Evolutionary conservation across 352 stramenopile genomes (phyloP).

Genomic region (Phytopythium chamaehyphon): DNA sequence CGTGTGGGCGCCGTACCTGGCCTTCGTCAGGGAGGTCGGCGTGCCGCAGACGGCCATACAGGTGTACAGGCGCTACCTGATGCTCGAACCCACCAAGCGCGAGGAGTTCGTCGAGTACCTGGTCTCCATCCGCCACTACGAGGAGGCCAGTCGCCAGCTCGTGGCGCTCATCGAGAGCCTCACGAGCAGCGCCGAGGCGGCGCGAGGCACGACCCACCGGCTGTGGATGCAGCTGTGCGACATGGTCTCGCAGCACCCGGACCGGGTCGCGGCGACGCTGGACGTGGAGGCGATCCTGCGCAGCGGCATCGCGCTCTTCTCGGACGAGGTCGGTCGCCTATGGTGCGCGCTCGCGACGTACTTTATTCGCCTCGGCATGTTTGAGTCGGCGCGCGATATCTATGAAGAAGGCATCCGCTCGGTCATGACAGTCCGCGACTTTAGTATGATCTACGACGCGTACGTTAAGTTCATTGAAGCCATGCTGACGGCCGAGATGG

Average conservation of each 20-base stretch:
- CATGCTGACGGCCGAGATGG: conserved; percentile 96
- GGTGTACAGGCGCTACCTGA: conserved; percentile 87
- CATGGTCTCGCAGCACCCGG: conserved; percentile 93
- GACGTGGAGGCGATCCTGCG: conserved; percentile 96
- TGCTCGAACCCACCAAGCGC: conserved; percentile 70
- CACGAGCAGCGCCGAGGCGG: conserved; percentile 30
- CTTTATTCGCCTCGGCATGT: conserved; percentile 95
- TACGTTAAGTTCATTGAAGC: conserved; percentile 99
- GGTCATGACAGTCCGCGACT: conserved; percentile 91
- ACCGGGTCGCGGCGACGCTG: conserved; percentile 79
- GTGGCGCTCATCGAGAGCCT: conserved; percentile 57
- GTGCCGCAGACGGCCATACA: conserved; percentile 77
- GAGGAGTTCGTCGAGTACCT: conserved; percentile 84
- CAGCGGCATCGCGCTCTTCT: conserved; percentile 90
- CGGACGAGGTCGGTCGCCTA: conserved; percentile 95
- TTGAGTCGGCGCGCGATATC: conserved; percentile 95
- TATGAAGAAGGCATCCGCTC: conserved; percentile 91
- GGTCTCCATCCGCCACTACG: conserved; percentile 58
- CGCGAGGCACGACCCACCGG: conserved; percentile 79
- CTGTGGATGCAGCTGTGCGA: conserved; percentile 98
- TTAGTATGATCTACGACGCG: conserved; percentile 98
- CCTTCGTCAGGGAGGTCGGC: conserved; percentile 81
- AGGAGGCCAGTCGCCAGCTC: conserved; percentile 84
- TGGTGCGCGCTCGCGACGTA: conserved; percentile 98
- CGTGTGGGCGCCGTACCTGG: conserved; percentile 93